Base-by-base conservation (phyloP, 2,329 filamentous ascomycete genomes). In the Ophiocordyceps camponoti-leonardi region DNA sequence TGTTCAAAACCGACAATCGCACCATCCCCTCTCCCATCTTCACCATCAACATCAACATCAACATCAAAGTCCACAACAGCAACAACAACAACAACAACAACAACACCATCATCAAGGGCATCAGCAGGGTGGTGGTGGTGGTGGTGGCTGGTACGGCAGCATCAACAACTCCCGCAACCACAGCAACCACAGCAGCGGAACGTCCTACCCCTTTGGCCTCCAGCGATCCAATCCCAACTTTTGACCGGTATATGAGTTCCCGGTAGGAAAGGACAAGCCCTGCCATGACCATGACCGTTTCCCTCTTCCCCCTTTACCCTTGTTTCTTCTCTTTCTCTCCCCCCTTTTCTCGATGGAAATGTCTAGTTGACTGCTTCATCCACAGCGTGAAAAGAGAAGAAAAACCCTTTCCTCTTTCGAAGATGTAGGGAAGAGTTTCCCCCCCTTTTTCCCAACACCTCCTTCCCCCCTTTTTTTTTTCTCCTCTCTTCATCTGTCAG, bases 201-300 rank as follows among this genome's bases (percentile, higher is more conserved):
- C 18, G 30, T 51, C 54, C 12, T 51, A 52, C 46, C 41, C 49
- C 12, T 19, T 50, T 6, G 49, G 46, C n/a, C 47, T 48, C 20
- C 52, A 57, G 23, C 47, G 51, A n/a, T 49, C 54, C 16, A 50
- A 48, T 31, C 59, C 58, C 35, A 55, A 47, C 49, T 58, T 28
- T n/a, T 16, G 23, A n/a, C n/a, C n/a, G n/a, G n/a, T n/a, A n/a
- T n/a, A n/a, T n/a, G n/a, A n/a, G n/a, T n/a, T n/a, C n/a, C n/a
- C n/a, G n/a, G n/a, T n/a, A n/a, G n/a, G n/a, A n/a, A n/a, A n/a
- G n/a, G n/a, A n/a, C n/a, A n/a, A 33, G 50, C 45, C 28, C 40
- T 40, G 6, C 40, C 42, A 2, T 46, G 6, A 33, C 12, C 7
- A 8, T n/a, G 8, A 26, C 11, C 39, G 2, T 19, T 14, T 14